phyloP scores from a whole-genome alignment of 2,329 filamentous ascomycete genomes.

The Monascus ruber region DNA sequence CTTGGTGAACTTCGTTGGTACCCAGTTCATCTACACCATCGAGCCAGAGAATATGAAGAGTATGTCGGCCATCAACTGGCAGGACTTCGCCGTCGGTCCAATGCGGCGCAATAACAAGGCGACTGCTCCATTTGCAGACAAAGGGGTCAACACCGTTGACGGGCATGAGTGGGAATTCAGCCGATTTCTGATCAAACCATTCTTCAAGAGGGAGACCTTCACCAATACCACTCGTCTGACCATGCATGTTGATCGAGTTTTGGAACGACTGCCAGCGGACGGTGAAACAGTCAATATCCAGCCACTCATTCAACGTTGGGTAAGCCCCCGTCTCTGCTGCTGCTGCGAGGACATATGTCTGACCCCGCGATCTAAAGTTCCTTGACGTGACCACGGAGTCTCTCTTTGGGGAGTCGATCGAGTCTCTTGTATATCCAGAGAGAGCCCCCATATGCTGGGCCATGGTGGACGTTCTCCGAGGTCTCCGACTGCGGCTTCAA shows the following conservation, averaged over 20 bases:
- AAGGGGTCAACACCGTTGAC: too few relatives aligned
- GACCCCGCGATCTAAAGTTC: conserved; percentile 1
- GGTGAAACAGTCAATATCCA: too few relatives aligned
- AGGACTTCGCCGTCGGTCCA: conserved; percentile 6
- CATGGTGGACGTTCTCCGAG: too few relatives aligned
- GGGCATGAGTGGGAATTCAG: conserved; percentile 6
- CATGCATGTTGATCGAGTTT: conserved; percentile 1
- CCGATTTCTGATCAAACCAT: conserved; percentile 6
- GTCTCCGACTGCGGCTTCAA: conserved; percentile 2
- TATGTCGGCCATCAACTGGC: conserved; percentile 1
- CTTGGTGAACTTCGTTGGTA: too few relatives aligned
- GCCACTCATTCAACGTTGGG: too few relatives aligned
- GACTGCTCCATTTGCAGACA: too few relatives aligned
- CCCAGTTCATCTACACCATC: background rate
- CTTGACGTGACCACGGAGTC: conserved; percentile 8
- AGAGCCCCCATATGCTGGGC: too few relatives aligned
- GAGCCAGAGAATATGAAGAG: background rate
- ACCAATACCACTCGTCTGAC: background rate
- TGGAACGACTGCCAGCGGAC: conserved; percentile 1
- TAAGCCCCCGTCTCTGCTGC: too few relatives aligned
- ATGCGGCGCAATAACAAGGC: too few relatives aligned
- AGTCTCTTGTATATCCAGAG: conserved; percentile 3
- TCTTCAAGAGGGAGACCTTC: conserved; percentile 3
- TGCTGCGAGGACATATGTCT: conserved; percentile 5
- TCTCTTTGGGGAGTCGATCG: conserved; percentile 8